Percentiles rank a stretch among this genome's conserved stretches.
Evolutionary conservation across 2,329 filamentous ascomycete genomes (phyloP).

Genomic region (Amauroascus niger): DNA sequence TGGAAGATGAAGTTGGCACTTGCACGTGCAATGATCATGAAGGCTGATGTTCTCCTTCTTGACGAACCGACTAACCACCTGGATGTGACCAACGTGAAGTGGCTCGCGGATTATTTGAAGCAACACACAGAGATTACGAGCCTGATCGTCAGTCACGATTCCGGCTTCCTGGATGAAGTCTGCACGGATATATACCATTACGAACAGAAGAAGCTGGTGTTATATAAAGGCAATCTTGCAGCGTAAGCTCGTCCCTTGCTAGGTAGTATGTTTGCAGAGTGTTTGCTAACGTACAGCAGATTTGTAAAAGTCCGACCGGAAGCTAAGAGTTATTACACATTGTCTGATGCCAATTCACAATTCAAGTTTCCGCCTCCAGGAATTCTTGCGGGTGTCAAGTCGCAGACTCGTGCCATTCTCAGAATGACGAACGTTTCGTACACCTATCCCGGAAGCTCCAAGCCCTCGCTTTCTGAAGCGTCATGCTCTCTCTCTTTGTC

Average conservation of each 20-base stretch:
- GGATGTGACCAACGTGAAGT: constrained; percentile 90
- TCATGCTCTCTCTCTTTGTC: constrained; percentile 82
- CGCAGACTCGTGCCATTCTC: constrained; percentile 83
- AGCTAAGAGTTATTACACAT: constrained; percentile 95
- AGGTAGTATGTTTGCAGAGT: neutral
- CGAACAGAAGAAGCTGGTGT: constrained; percentile 83
- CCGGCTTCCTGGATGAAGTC: constrained; percentile 89
- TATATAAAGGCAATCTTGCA: constrained; percentile 44
- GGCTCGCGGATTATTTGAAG: constrained; percentile 92
- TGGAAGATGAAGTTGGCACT: constrained; percentile 99
- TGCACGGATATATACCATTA: constrained; percentile 99
- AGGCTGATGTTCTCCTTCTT: constrained; percentile 87
- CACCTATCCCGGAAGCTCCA: constrained; percentile 81
- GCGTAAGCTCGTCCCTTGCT: constrained; percentile 23
- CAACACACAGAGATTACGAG: constrained; percentile 93
- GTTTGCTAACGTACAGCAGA: constrained; percentile 17
- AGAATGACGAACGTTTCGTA: constrained; percentile 88
- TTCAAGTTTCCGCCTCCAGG: constrained; percentile 98
- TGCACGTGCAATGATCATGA: constrained; percentile 91
- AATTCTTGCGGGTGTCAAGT: constrained; percentile 91
- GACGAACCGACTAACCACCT: constrained; percentile 99
- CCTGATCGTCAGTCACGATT: constrained; percentile 97
- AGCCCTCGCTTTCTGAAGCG: constrained; percentile 78
- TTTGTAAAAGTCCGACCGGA: constrained; percentile 89
- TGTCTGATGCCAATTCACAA: constrained; percentile 76